Base-by-base conservation (phyloP, 2,329 filamentous ascomycete genomes). In the Diaporthe sp. region DNA sequence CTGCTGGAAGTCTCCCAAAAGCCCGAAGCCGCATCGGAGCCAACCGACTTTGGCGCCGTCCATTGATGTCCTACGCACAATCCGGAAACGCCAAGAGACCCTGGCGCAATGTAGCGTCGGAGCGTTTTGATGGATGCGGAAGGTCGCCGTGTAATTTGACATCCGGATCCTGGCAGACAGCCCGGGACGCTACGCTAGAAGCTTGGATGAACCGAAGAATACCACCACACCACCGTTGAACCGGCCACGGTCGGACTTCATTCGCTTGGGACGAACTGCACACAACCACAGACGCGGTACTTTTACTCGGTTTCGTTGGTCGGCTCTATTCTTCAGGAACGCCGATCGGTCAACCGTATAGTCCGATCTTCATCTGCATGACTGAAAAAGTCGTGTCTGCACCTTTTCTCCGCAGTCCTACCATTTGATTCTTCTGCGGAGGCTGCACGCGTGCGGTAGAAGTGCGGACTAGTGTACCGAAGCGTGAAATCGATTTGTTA, bases 111-210 rank as follows among this genome's bases (percentile, higher is more conserved):
- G 65, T 68, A 53, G 65, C 31, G 55, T 68, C 65, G 65, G 62
- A 39, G 25, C 15, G 37, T 22, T 46, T 13, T 37, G 62, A 53
- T 68, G 12, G 65, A 68, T 68, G 22, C 46, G 65, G 65, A 68
- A 68, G 46, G 65, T 68, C 46, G 46, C 46, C 65, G 65, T 28
- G 65, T n/a, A 17, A 53, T 53, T 22, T 22, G 31, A 68, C 31
- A 39, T 39, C 31, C n/a, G 9, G 65, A 68, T 19, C 65, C 65
- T 39, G 46, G 65, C 31, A 51, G 65, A 51, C 44, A 53, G 22
- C 15, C 62, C 65, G 46, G 65, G 65, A 68, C 65, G 65, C 65
- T 53, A 68, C 65, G 46, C 46, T 37, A 53, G n/a, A 53, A 68
- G 62, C 31, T 68, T 51, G 65, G 65, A 53, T 53, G 65, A 68